Base-by-base conservation (phyloP, 768 basidiomycete genomes). In the button mushroom (Agaricus bisporus) region DNA sequence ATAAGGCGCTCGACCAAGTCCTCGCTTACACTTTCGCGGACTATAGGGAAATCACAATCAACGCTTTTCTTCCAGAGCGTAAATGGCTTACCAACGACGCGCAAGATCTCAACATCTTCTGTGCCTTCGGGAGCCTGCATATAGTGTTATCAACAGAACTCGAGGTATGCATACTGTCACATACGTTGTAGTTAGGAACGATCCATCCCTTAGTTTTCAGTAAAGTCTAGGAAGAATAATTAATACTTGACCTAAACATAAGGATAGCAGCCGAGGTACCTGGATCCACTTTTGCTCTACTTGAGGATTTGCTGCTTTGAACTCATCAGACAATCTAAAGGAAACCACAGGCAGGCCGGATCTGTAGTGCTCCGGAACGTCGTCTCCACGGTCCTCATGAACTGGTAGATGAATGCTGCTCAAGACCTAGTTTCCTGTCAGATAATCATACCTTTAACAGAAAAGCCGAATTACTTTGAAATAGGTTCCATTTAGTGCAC, bases 341-440 rank as follows among this genome's bases (percentile, higher is more conserved):
- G 81, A 73, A 38, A 85, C 82, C 22, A 86, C 83, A 6, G 83
- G 83, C 1, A 86, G 69, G 9, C 80, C 80, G 7, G 73, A 68
- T 36, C 70, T 56, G 63, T 82, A 86, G 42, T 61, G 60, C 51
- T 75, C 73, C 4, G 81, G 77, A 54, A 79, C 68, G 26, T 63
- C 58, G 26, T 66, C 32, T 7, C 53, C 42, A 36, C 25, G 46
- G 22, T 25, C 52, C 18, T 17, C 46, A 47, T 48, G 51, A 48
- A 69, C 65, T 18, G 74, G 74, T 18, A 58, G 61, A 63, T 85
- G 83, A 47, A 81, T 71, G 56, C 80, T 72, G 59, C 74, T 78
- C 35, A 78, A 59, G 26, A 76, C 72, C 73, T 74, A 49, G 14
- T 28, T 32, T 6, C 9, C 36, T 38, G 26, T 14, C n/a, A 10